Evolutionary conservation across 164 flowering plant species (phyloP).

Genomic region (Nymphaea colorata): DNA sequence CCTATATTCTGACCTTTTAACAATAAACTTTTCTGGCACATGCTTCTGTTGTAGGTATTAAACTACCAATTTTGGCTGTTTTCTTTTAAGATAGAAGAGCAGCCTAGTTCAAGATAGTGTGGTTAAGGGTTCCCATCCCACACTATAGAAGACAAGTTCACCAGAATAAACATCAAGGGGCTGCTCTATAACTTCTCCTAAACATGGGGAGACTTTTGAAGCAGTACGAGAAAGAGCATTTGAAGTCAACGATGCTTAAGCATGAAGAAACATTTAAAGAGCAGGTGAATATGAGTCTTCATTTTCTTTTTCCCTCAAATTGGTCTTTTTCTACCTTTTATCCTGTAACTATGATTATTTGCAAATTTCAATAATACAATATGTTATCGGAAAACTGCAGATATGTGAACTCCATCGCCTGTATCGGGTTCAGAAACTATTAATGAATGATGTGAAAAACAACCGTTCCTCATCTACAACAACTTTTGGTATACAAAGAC

Average conservation of each 20-base stretch:
- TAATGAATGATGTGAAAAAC: slow-evolving; percentile 39
- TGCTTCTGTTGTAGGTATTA: not conserved
- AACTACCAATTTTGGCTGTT: not conserved
- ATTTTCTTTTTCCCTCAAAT: not conserved
- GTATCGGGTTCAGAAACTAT: slow-evolving; percentile 51
- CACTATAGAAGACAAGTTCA: not conserved
- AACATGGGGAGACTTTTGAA: slow-evolving; percentile 37
- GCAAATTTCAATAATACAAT: not conserved
- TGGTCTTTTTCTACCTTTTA: not conserved
- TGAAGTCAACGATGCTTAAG: slow-evolving; percentile 69
- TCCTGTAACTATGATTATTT: not conserved
- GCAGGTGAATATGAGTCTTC: slow-evolving; percentile 35
- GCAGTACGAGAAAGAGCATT: slow-evolving; percentile 39
- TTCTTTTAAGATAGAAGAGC: not conserved
- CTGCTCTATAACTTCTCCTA: not conserved
- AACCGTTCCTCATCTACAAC: slow-evolving; percentile 4
- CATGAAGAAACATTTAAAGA: slow-evolving; percentile 81
- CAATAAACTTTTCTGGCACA: too few relatives aligned
- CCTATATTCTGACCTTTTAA: too few relatives aligned
- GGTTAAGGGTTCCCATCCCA: not conserved
- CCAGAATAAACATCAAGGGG: not conserved
- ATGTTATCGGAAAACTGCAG: slow-evolving; percentile 18
- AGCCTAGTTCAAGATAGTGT: not conserved
- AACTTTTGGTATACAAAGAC: slow-evolving; percentile 9
- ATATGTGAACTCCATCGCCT: slow-evolving; percentile 78